Evolutionary conservation across 1,139 yeast genomes (phyloP).

Genomic region (Yamadazyma aaseri): DNA sequence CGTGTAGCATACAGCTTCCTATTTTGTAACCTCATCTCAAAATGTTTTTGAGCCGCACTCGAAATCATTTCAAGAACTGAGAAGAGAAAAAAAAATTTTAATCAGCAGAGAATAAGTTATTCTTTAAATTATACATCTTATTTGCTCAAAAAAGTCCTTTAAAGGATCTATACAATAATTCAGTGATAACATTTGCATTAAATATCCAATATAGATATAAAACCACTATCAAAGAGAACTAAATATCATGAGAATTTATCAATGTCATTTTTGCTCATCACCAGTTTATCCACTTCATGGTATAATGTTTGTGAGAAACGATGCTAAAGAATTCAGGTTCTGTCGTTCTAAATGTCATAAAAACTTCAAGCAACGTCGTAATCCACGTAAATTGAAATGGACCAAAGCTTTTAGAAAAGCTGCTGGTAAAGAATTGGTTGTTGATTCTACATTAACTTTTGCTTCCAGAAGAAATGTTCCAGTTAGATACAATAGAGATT

Average conservation of each 20-base stretch:
- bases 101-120: neutral
- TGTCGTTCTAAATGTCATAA: conserved; percentile 98
- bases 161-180: no score
- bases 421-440: conserved; percentile 98
- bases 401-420: conserved; percentile 99
- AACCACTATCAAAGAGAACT: no score
- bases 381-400: conserved; percentile 98
- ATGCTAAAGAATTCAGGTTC: conserved; percentile 94
- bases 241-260: conserved; percentile 79
- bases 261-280: conserved; percentile 96
- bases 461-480: conserved; percentile 98
- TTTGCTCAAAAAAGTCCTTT: neutral
- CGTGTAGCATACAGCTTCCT: no score
- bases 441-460: conserved; percentile 92
- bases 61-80: neutral
- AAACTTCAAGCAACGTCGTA: conserved; percentile 96
- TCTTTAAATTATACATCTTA: neutral
- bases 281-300: conserved; percentile 98
- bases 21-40: conserved; percentile 1
- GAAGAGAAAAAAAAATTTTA: conserved; percentile 2
- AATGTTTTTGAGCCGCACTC: conserved; percentile 1
- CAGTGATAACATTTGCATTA: no score
- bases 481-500: conserved; percentile 94
- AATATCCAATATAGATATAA: no score
- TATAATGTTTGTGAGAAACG: conserved; percentile 96